These are phyloP conservation scores for Setomelanomma holmii DNA, from an alignment of 2,329 filamentous ascomycete species.

Conservation along the genomic window DNA sequence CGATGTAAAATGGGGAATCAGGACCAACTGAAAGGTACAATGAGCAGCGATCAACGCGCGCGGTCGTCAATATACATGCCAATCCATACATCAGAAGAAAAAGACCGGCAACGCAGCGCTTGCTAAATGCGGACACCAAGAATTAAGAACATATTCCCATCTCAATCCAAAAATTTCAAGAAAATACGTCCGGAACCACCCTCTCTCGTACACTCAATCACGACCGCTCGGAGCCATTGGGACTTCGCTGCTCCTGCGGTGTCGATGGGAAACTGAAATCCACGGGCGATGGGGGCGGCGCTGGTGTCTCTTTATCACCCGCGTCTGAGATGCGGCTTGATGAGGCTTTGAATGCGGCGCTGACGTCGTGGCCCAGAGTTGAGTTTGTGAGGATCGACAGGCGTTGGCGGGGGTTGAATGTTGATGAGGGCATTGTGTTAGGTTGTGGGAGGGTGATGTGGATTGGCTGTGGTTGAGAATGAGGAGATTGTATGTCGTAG, in stretches of 20 bases:
- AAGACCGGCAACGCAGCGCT: too few species aligned
- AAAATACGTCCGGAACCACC: neutral
- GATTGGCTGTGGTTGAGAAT: constrained; percentile 2
- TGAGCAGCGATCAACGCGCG: neutral
- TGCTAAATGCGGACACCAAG: constrained; percentile 42
- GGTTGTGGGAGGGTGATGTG: constrained; percentile 1
- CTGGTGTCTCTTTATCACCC: constrained; percentile 47
- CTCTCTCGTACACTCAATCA: neutral
- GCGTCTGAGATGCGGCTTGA: constrained; percentile 28
- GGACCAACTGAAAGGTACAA: too few species aligned
- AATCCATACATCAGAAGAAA: neutral
- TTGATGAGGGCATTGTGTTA: constrained; percentile 38
- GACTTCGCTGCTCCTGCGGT: constrained; percentile 33
- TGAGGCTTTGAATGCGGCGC: constrained; percentile 49
- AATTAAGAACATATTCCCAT: constrained; percentile 4
- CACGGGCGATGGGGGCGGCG: constrained; percentile 51
- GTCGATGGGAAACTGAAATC: constrained; percentile 50
- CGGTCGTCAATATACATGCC: neutral
- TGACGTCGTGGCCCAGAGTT: constrained; percentile 50
- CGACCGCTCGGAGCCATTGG: too few species aligned
- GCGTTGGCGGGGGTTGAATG: constrained; percentile 48
- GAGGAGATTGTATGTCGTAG: too few species aligned
- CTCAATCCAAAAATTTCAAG: neutral
- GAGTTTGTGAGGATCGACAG: constrained; percentile 52
- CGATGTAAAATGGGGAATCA: constrained; percentile 1